Evolutionary conservation across 2,329 filamentous ascomycete species (phyloP), one percentile per base, ranked within the genome.

Genomic region (Penicillium psychrosexuale): DNA sequence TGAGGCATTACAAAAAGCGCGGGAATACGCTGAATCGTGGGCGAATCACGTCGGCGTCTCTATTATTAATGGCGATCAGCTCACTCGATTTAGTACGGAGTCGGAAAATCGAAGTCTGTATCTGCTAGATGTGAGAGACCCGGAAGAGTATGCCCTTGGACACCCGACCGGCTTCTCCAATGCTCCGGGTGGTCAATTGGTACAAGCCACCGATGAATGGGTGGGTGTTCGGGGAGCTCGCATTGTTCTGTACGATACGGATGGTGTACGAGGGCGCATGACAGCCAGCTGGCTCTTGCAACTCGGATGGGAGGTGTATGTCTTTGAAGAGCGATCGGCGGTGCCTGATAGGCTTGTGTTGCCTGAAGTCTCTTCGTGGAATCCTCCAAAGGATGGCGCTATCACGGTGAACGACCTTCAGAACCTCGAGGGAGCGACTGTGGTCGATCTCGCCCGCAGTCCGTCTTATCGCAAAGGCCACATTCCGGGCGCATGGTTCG

Each of bases 161-260:
- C 68, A 69, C 15, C 61, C 59, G 0, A n/a, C n/a, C 2, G 62
- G 66, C 12, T 70, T 70, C 56, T 22, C 53, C 8, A 67, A 64
- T 55, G 68, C 68, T 3, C 68, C 68, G 8, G 68, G 68, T 34
- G 68, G 68, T 19, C 68, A 70, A 59, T 53, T 70, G 39, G 64
- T 70, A 7, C 68, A 70, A 55, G 68, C 68, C 2, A 69, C 67
- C 1, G 68, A 70, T 19, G 67, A 70, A 57, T 70, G 68, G 68
- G 58, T 69, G 2, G 68, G 68, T 33, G 67, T 69, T 22, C 60
- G 68, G 51, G 68, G 68, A 5, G 64, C 59, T 39, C 63, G 61
- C n/a, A 56, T 70, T 45, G 62, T 70, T 15, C 42, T 70, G 13
- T 69, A 67, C 22, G 68, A 70, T 28, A 64, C 55, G 0, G 67